phyloP scores from a whole-genome alignment of 352 stramenopile genomes.

The Pythium myriotylum region DNA sequence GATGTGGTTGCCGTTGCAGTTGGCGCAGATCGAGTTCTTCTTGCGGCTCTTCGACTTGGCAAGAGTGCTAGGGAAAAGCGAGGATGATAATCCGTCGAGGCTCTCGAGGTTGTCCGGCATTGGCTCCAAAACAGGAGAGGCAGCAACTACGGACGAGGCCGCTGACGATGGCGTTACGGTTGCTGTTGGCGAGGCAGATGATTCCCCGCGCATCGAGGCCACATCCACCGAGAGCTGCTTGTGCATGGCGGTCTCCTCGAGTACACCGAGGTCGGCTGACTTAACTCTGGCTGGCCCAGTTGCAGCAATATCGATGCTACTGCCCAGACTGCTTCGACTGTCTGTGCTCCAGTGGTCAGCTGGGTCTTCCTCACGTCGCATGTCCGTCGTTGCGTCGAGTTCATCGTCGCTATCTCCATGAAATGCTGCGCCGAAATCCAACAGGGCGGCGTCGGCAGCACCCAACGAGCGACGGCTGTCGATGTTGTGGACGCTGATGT shows the following conservation, averaged over 20 bases:
- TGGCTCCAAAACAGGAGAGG: slow-evolving; percentile 17
- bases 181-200: slow-evolving; percentile 6
- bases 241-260: neutral
- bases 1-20: slow-evolving; percentile 84
- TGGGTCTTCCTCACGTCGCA: neutral
- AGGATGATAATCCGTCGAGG: slow-evolving; percentile 23
- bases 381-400: neutral
- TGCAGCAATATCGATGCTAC: slow-evolving; percentile 13
- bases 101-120: slow-evolving; percentile 20
- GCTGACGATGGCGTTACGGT: slow-evolving; percentile 23
- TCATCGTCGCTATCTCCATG: slow-evolving; percentile 1
- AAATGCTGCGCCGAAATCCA: slow-evolving; percentile 23
- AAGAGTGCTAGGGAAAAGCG: slow-evolving; percentile 40
- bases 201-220: neutral
- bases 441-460: slow-evolving; percentile 39
- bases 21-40: slow-evolving; percentile 68
- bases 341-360: neutral
- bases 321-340: slow-evolving; percentile 18
- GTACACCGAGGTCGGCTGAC: neutral
- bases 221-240: slow-evolving; percentile 27
- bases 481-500: slow-evolving; percentile 86
- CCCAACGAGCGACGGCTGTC: slow-evolving; percentile 56
- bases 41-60: slow-evolving; percentile 61
- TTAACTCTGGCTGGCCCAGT: neutral
- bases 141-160: slow-evolving; percentile 10